Percentiles rank a stretch among this genome's conserved stretches.
These are phyloP conservation scores for Podospora didyma DNA, from an alignment of 495 filamentous ascomycete genomes.

Conservation along the genomic window DNA sequence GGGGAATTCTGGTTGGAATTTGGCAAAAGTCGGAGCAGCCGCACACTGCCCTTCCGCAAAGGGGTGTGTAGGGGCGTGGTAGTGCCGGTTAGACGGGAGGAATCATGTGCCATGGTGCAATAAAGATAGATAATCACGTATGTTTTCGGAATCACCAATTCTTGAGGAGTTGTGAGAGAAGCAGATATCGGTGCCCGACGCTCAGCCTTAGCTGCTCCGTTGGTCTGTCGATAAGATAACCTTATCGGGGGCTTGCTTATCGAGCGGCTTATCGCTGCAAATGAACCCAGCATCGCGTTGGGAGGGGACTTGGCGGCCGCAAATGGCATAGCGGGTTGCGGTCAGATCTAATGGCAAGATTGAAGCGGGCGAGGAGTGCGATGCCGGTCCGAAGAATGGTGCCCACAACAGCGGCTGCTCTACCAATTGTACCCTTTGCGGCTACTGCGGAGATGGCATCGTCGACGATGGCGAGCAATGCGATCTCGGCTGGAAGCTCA, in stretches of 20 bases:
- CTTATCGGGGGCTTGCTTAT: no score
- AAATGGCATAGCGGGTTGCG: no score
- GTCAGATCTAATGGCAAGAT: conserved; percentile 15
- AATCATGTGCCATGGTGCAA: background rate
- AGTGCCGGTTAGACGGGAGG: background rate
- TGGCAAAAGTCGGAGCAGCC: conserved; percentile 5
- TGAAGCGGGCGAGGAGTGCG: conserved; percentile 17
- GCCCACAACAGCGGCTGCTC: conserved; percentile 17
- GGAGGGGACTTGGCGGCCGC: no score
- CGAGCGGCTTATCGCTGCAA: no score
- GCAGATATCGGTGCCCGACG: background rate
- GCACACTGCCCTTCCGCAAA: background rate
- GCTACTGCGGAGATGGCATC: conserved; percentile 20
- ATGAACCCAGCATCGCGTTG: no score
- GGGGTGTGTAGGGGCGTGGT: background rate
- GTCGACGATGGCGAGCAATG: conserved; percentile 15
- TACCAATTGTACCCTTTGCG: conserved; percentile 15
- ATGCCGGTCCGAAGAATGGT: conserved; percentile 14
- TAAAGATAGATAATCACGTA: background rate
- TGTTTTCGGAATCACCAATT: background rate
- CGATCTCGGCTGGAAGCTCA: conserved; percentile 17
- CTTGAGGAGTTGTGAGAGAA: background rate
- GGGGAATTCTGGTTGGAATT: background rate
- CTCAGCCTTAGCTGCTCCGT: no score
- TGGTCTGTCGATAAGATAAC: no score